A percentile compares a stretch with the other conserved stretches of the same genome.
These are phyloP conservation scores for Nymphaea colorata DNA, from an alignment of 164 flowering plant species.

Conservation along the genomic window DNA sequence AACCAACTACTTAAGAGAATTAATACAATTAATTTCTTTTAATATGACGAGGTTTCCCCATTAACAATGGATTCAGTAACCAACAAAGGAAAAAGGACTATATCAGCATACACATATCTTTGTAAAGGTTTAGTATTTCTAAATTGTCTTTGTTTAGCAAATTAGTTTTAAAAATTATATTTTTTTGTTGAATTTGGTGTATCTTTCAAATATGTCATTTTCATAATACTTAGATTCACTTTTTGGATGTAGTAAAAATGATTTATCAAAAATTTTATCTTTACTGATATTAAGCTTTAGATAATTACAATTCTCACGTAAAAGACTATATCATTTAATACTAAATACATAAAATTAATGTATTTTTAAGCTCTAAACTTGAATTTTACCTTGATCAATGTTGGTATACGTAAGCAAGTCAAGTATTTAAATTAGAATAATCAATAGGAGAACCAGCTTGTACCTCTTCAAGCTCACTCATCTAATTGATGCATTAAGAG, in stretches of 20 bases:
- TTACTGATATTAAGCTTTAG: background rate
- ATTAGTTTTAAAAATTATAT: background rate
- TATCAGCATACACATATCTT: background rate
- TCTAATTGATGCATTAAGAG: background rate
- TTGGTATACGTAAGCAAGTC: background rate
- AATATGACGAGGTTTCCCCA: background rate
- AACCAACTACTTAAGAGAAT: background rate
- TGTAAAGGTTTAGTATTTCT: background rate
- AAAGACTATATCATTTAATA: conserved; percentile 3
- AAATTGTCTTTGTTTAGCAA: background rate
- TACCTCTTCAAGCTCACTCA: background rate
- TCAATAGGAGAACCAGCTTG: background rate
- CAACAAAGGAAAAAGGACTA: conserved; percentile 1
- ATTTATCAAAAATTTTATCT: conserved; percentile 8
- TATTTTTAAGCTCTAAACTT: background rate
- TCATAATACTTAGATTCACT: background rate
- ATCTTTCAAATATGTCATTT: background rate
- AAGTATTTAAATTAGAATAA: background rate
- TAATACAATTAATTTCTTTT: conserved; percentile 1
- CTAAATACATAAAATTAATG: background rate
- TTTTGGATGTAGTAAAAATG: background rate
- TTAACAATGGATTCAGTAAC: conserved; percentile 2
- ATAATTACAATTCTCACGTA: background rate
- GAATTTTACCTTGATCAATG: background rate
- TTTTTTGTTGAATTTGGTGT: background rate